Base-by-base conservation (phyloP, 495 filamentous ascomycete species). In the Penicillium soppii region DNA sequence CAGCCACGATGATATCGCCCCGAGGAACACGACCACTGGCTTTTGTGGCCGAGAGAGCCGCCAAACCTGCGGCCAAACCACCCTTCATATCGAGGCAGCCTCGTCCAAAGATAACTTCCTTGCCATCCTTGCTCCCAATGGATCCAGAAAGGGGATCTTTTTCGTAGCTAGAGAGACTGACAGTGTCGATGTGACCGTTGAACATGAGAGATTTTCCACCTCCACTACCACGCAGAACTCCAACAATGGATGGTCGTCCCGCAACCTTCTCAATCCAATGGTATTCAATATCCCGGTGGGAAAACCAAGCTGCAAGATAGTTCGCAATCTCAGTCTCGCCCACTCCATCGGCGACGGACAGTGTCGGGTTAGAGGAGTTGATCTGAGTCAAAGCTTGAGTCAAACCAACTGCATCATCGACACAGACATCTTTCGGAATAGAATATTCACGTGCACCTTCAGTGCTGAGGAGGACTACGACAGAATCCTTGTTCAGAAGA, bases 391-490 rank as follows among this genome's bases (percentile, higher is more conserved):
- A 62, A 10, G 25, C 49, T 42, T 71, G 67, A 1, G 73, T 74
- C 42, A 77, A 49, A 12, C 50, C 44, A 9, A 75, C 66, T 4
- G 62, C 51, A 23, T 69, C 67, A 13, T 75, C 68, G 10, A 56
- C 49, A 10, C 63, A 61, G 7, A 72, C 67, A 48, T 68, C 62
- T 8, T 50, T 54, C 8, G 71, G 71, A 12, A 43, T 52, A 1
- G 43, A 13, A 22, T 76, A 76, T n/a, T 62, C 33, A 4, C 76
- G 74, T 16, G 63, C 52, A 3, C 76, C 77, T 59, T 81, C 77
- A 0, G 77, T 81, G 53, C 69, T 71, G 10, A 81, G 58, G 19
- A 79, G 57, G 25, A 89, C 74, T 0, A 88, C 74, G 9, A 83
- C 73, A 1, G 80, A 74, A 9, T 78, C 61, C 8, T 60, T 36